Evolutionary conservation across 1,284 basidiomycete species (phyloP).

Genomic region (Leucoagaricus sp.): DNA sequence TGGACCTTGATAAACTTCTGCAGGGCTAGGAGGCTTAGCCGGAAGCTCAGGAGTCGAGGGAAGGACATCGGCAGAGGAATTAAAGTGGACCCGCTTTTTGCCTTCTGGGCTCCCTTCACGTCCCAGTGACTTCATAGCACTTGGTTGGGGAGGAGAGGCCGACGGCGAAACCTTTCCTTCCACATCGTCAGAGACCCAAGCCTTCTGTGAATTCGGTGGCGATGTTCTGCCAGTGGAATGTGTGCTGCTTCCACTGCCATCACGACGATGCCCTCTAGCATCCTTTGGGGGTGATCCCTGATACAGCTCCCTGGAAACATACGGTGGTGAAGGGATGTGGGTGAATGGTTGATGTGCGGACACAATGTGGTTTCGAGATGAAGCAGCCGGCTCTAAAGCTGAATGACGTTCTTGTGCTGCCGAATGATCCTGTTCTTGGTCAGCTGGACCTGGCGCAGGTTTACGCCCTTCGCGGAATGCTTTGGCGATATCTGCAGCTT

Average conservation of each 20-base stretch:
- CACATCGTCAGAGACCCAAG: constrained; percentile 30
- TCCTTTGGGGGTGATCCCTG: constrained; percentile 9
- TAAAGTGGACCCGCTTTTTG: constrained; percentile 48
- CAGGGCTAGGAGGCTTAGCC: constrained; percentile 23
- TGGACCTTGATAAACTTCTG: constrained; percentile 25
- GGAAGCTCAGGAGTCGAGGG: constrained; percentile 30
- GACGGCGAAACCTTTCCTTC: constrained; percentile 22
- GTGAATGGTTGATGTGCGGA: constrained; percentile 13
- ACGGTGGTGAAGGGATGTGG: background rate
- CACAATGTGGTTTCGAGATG: background rate
- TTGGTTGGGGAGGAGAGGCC: constrained; percentile 21
- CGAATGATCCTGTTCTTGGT: constrained; percentile 32
- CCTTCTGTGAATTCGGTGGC: constrained; percentile 19
- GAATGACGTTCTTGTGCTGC: constrained; percentile 24
- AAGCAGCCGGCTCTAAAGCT: background rate
- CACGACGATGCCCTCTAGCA: constrained; percentile 24
- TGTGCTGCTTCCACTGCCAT: constrained; percentile 32
- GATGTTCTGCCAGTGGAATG: constrained; percentile 20
- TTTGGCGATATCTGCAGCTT: constrained; percentile 86
- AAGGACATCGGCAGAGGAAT: constrained; percentile 41
- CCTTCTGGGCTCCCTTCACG: constrained; percentile 16
- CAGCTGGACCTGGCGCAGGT: constrained; percentile 67
- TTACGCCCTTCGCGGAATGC: constrained; percentile 85
- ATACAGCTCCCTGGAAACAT: background rate
- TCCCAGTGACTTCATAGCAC: constrained; percentile 13